Evolutionary conservation across 1,139 yeast species (phyloP), one percentile per base, ranked within the genome.

Genomic region (Hyphopichia fennica): DNA sequence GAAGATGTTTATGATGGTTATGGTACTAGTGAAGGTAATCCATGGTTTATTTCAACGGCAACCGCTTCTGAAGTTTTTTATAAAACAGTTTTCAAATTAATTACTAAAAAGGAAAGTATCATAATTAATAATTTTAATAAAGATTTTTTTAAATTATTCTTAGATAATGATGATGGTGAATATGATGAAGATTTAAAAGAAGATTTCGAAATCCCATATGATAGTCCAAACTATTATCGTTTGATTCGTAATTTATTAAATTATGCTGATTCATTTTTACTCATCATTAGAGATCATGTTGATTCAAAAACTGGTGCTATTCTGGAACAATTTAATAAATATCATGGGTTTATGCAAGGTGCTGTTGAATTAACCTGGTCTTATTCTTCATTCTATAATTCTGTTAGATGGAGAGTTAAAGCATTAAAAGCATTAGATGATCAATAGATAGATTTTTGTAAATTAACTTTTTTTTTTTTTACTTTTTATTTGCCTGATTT

Each of bases 311-410:
- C 39, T 13, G 96, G 96, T 5, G 78, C 78, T 39, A 81, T 91
- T 81, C 84, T 91, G 54, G 99, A 93, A 62, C 97, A 93, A 57
- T 87, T 88, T 61, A 88, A 87, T 65, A 81, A 79, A 54, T 77
- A 82, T 53, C 80, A 76, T 35, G 99, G 99, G 0, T 88, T 62
- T 59, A 82, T 89, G 85, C 86, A 83, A 62, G 99, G 99, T 3
- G 98, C 98, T 0, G 65, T 69, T 43, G 79, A 87, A 52, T 77
- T 93, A 55, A 90, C 97, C 5, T 93, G 99, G 99, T 85, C 95
- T 49, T 88, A 88, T 60, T 82, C 91, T 34, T 79, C 96, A 2
- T 79, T 87, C 42, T 84, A 87, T 83, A 77, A 80, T 50, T 81
- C 93, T 2, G 67, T 77, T 41, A 74, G 87, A 60, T 81, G 87